These are phyloP conservation scores for Hura crepitans DNA, from an alignment of 441 rosid genomes.

Conservation along the genomic window DNA sequence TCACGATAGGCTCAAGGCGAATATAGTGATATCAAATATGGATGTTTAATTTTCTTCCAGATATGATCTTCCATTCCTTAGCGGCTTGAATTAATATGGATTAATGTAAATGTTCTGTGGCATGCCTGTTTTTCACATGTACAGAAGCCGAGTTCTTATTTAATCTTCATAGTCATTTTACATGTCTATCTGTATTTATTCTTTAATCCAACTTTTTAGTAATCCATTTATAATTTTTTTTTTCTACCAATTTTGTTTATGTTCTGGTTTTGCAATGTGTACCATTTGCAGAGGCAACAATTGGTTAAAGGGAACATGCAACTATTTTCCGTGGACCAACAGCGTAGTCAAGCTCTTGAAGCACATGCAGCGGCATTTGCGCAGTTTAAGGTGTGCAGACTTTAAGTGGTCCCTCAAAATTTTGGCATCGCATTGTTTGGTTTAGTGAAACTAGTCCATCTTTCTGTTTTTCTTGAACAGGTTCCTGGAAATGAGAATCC, in stretches of 20 bases:
- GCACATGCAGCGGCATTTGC: constrained; percentile 99
- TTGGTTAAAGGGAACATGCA: constrained; percentile 99
- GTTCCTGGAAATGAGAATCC: constrained; percentile 95
- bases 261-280: background rate
- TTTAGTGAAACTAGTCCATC: background rate
- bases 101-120: background rate
- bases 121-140: constrained; percentile 1
- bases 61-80: background rate
- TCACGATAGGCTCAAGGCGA: background rate
- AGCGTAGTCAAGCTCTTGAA: constrained; percentile 99
- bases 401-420: constrained; percentile 1
- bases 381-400: constrained; percentile 55
- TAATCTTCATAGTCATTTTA: background rate
- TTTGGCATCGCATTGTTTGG: background rate
- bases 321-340: constrained; percentile 96
- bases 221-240: background rate
- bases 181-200: background rate
- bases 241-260: no score
- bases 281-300: constrained; percentile 67
- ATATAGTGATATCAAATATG: background rate
- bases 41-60: background rate
- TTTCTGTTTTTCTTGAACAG: constrained; percentile 35
- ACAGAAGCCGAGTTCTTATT: background rate
- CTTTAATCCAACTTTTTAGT: background rate
- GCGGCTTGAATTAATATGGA: background rate